A percentile compares a stretch with the other conserved stretches of the same genome.
Conservation (phyloP, 2,329 filamentous ascomycete genomes). For the Pseudogymnoascus sp. region DNA sequence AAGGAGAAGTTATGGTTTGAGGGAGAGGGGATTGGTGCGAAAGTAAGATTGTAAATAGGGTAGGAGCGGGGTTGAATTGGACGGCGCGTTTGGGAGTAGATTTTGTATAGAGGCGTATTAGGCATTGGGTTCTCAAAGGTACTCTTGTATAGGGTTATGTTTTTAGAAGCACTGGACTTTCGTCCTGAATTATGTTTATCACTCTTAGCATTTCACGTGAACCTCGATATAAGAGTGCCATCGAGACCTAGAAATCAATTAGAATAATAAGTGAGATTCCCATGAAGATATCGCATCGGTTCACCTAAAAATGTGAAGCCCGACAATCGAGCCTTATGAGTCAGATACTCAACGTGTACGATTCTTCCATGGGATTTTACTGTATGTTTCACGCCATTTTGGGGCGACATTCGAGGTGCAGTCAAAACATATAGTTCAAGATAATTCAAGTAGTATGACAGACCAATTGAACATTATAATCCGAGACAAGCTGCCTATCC, state of each 20-base stretch:
- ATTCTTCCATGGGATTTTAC: neutral
- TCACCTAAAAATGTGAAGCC: neutral
- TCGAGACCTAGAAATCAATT: neutral
- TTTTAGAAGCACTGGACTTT: neutral
- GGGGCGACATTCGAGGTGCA: neutral
- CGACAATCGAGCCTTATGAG: neutral
- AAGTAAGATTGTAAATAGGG: constrained; percentile 45
- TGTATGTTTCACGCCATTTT: neutral
- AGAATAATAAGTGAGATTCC: neutral
- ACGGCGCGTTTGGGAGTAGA: neutral
- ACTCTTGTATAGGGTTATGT: neutral
- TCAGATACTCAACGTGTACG: neutral
- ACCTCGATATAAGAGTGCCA: neutral
- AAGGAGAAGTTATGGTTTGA: constrained; percentile 63
- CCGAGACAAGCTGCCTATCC: constrained; percentile 8
- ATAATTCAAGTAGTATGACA: neutral
- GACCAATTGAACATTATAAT: constrained; percentile 8
- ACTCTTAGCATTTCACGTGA: neutral
- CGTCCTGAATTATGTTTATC: neutral
- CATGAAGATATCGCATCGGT: too few relatives aligned
- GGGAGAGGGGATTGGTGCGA: constrained; percentile 64
- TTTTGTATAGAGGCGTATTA: neutral
- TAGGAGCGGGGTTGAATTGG: neutral
- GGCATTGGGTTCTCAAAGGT: neutral
- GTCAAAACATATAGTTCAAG: neutral